phyloP scores from a whole-genome alignment of 306 rosid species.

The Cicer pinnatifidum region DNA sequence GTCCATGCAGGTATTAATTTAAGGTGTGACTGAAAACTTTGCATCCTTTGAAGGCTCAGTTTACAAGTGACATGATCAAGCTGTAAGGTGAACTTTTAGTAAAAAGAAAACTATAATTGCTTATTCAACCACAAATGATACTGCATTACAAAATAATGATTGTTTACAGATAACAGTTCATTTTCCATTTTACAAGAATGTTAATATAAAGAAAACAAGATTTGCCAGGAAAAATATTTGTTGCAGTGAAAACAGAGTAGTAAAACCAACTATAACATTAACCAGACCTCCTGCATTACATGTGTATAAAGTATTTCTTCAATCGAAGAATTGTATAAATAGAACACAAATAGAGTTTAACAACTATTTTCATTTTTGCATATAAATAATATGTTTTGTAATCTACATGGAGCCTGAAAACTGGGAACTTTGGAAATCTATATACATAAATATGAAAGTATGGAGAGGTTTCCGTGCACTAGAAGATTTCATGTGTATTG shows the following conservation, averaged over 20 bases:
- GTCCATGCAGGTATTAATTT: conserved; percentile 26
- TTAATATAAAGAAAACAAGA: conserved; percentile 3
- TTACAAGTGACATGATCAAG: conserved; percentile 25
- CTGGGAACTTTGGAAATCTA: conserved; percentile 5
- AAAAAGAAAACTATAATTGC: conserved; percentile 25
- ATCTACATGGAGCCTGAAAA: too few relatives aligned
- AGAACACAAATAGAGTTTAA: too few relatives aligned
- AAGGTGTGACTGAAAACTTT: conserved; percentile 30
- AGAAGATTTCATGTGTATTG: conserved; percentile 5
- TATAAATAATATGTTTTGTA: too few relatives aligned
- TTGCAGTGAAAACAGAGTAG: conserved; percentile 5
- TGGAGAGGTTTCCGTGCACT: not conserved
- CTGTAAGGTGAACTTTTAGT: conserved; percentile 20
- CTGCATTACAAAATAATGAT: conserved; percentile 30
- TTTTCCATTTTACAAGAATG: conserved; percentile 6
- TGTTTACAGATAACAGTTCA: conserved; percentile 17
- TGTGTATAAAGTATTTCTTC: conserved; percentile 18
- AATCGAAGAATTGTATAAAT: not conserved
- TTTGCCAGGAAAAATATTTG: conserved; percentile 14
- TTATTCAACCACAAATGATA: conserved; percentile 5
- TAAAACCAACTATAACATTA: conserved; percentile 21
- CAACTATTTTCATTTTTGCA: too few relatives aligned
- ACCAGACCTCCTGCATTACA: conserved; percentile 14
- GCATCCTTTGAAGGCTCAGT: conserved; percentile 17
- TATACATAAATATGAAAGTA: conserved; percentile 13